Percentiles rank a stretch among this genome's conserved stretches.
Conservation (phyloP, 2,329 filamentous ascomycete species). For the Cladosporium austrohemisphaericum region DNA sequence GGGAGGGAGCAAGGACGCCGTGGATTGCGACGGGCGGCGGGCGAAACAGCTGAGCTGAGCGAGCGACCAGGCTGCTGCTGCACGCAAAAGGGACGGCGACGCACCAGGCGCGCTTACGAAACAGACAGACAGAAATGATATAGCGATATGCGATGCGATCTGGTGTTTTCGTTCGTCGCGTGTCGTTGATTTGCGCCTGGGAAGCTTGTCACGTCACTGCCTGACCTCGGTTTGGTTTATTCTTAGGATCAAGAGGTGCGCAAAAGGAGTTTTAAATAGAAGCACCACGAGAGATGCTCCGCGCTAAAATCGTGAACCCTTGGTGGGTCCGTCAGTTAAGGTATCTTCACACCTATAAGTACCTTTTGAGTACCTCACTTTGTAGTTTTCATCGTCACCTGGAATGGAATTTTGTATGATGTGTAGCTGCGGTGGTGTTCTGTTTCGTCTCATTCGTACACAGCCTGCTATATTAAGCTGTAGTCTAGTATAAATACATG, state of each 20-base stretch:
- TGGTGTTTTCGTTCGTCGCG: not conserved
- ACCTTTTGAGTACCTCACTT: no score
- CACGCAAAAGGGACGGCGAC: not conserved
- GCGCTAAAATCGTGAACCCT: no score
- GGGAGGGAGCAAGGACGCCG: no score
- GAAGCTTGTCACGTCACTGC: slow-evolving; percentile 4
- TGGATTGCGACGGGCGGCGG: not conserved
- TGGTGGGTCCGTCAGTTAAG: no score
- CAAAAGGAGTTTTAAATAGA: slow-evolving; percentile 5
- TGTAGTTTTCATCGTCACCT: no score
- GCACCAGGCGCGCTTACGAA: not conserved
- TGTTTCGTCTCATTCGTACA: no score
- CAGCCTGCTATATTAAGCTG: no score
- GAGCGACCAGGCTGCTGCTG: not conserved
- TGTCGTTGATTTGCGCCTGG: not conserved
- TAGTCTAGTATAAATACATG: no score
- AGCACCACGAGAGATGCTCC: not conserved
- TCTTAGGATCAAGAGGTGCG: not conserved
- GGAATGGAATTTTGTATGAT: no score
- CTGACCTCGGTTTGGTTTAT: not conserved
- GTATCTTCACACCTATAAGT: no score
- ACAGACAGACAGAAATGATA: not conserved
- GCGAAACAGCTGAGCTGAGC: not conserved
- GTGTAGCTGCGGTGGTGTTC: no score
- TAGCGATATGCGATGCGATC: not conserved